A percentile compares a stretch with the other conserved stretches of the same genome.
These are phyloP conservation scores for Sesbania bispinosa DNA, from an alignment of 306 rosid genomes.

Conservation along the genomic window DNA sequence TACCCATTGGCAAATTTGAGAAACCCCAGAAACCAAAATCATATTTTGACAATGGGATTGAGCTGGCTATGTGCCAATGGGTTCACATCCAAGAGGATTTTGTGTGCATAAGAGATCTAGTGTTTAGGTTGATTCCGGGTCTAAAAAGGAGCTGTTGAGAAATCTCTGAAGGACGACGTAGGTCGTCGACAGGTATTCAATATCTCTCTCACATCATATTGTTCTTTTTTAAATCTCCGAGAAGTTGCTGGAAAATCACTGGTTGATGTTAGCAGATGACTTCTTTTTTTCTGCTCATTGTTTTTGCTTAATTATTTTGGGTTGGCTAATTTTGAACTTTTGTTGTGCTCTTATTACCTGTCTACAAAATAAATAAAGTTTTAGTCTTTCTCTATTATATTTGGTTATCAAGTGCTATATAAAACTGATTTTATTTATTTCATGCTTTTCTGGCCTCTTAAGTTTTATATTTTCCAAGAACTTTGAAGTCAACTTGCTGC, in stretches of 20 bases:
- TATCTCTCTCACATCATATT: not conserved
- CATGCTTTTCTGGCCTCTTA: slow-evolving; percentile 7
- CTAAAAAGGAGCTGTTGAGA: slow-evolving; percentile 20
- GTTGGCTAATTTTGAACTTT: slow-evolving; percentile 12
- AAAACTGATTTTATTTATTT: not conserved
- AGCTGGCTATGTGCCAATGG: slow-evolving; percentile 17
- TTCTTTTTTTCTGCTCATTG: not conserved
- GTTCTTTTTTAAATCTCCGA: not conserved
- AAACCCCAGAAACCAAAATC: slow-evolving; percentile 37
- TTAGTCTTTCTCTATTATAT: slow-evolving; percentile 8
- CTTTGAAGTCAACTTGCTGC: slow-evolving; percentile 17
- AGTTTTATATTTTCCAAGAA: not conserved
- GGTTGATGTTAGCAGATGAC: slow-evolving; percentile 8
- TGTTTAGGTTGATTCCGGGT: slow-evolving; percentile 24
- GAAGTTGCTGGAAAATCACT: slow-evolving; percentile 19
- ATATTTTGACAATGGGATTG: slow-evolving; percentile 43
- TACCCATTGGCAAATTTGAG: slow-evolving; percentile 32
- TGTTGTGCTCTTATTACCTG: not conserved
- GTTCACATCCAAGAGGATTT: slow-evolving; percentile 23
- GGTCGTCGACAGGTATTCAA: slow-evolving; percentile 36
- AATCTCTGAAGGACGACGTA: slow-evolving; percentile 30
- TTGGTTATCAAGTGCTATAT: slow-evolving; percentile 6
- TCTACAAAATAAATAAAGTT: slow-evolving; percentile 8
- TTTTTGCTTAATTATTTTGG: slow-evolving; percentile 2
- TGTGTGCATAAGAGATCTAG: slow-evolving; percentile 47